Evolutionary conservation across 306 rosid genomes (phyloP), one percentile per base, ranked within the genome.

Genomic region (Lathyrus sativus): DNA sequence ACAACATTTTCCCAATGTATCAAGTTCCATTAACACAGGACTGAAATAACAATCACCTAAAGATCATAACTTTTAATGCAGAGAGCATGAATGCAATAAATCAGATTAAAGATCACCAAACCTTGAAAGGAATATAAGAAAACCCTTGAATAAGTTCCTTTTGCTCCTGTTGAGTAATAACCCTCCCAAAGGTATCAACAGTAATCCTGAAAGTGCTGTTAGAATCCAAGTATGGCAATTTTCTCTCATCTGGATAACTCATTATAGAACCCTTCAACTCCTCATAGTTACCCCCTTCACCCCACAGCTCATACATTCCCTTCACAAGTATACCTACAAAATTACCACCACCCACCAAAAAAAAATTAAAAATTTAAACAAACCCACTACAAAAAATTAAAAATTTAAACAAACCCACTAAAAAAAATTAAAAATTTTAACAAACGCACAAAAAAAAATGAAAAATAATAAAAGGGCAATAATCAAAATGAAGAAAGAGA

Each of bases 271-370:
- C 95, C 63, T 85, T 87, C 70, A 90, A 80, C 66, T 88, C 98
- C 78, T 85, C 90, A 57, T 86, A 80, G 80, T 79, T 81, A 58
- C 82, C 60, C 67, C 98, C 98, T 81, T 88, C 97, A 35, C 96
- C 98, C 97, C 97, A 90, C 10, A 90, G 79, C 70, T 93, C 98
- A 78, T 90, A 93, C 86, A 93, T 85, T 53, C 98, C 98, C 85
- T 88, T 93, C 75, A 90, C 95, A 43, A 93, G 91, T 83, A 93
- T 90, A 62, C 97, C 98, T 93, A 37, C 71, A 74, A 37, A 70
- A 46, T 42, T 11, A 9, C 70, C 70, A 51, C 31, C 38, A 48
- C 62, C 15, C 4, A 12, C n/a, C n/a, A n/a, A n/a, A 18, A 55
- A 53, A 26, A 26, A 24, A 24, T 31, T 0, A 6, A 35, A 43